Conservation (phyloP, 2,329 filamentous ascomycete genomes). For the Elsinoe arachidis region DNA sequence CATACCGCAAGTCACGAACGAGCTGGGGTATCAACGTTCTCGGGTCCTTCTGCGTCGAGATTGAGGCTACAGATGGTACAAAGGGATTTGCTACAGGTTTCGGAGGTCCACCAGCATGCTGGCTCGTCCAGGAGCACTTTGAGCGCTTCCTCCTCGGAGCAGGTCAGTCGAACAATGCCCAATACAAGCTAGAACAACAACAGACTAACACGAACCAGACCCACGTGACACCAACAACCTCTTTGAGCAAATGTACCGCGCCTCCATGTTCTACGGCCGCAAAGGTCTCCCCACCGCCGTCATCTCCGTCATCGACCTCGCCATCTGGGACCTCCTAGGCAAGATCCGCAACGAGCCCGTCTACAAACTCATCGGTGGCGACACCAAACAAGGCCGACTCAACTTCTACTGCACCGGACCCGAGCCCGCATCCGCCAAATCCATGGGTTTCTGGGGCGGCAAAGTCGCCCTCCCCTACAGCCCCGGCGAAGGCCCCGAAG, state of each 20-base stretch:
- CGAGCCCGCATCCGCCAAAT: slow-evolving; percentile 68
- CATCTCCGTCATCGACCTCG: slow-evolving; percentile 89
- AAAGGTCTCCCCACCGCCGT: slow-evolving; percentile 85
- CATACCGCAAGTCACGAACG: slow-evolving; percentile 79
- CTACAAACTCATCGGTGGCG: slow-evolving; percentile 86
- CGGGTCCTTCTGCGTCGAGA: slow-evolving; percentile 83
- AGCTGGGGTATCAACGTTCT: slow-evolving; percentile 95
- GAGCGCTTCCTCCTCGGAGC: slow-evolving; percentile 82
- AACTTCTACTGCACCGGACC: slow-evolving; percentile 95
- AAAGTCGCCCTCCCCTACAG: slow-evolving; percentile 88
- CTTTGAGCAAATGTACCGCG: slow-evolving; percentile 95
- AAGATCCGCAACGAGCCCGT: slow-evolving; percentile 90
- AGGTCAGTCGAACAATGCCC: slow-evolving; percentile 32
- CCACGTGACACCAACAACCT: slow-evolving; percentile 84
- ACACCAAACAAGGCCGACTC: slow-evolving; percentile 65
- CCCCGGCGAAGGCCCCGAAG: slow-evolving; percentile 74
- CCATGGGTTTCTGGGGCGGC: slow-evolving; percentile 81
- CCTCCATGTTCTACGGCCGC: slow-evolving; percentile 91
- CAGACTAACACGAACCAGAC: slow-evolving; percentile 43
- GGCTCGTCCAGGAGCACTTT: slow-evolving; percentile 89
- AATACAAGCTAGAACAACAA: background rate
- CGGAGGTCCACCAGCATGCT: slow-evolving; percentile 85
- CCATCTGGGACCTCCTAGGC: slow-evolving; percentile 83
- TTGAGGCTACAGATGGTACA: slow-evolving; percentile 83
- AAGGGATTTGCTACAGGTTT: slow-evolving; percentile 92